Evolutionary conservation across 2,329 filamentous ascomycete species (phyloP), one percentile per base, ranked within the genome.

Genomic region (Fusarium heterosporum): DNA sequence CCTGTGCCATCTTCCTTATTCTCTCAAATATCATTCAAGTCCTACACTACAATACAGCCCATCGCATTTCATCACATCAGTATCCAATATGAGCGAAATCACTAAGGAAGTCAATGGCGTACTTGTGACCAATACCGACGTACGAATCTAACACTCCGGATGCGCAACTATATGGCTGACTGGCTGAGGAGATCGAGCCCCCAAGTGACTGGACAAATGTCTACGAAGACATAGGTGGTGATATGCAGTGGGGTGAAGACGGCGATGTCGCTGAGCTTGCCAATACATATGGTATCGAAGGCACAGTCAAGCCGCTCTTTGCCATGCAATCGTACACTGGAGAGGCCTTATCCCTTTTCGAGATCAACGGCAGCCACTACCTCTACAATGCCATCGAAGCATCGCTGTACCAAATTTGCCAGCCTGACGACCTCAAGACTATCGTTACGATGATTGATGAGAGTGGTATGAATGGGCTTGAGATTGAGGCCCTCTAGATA

Each of bases 41-140:
- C 14, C 29, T 40, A 17, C 6, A 40, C 13, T n/a, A 10, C 0
- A 40, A 8, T 6, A 29, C 4, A 25, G 12, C 4, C 8, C 6
- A 30, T 13, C 14, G 30, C 9, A 6, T 8, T 13, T 39, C 7
- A 5, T 25, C 14, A 40, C 9, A 17, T 26, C 14, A 42, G 22
- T 6, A n/a, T 14, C 40, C 40, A 40, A 32, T 3, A 50, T 40
- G 36, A 30, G 14, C 17, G 9, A 32, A n/a, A 50, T 13, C 2
- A 14, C 40, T 6, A 50, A 50, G 17, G 36, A 25, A 2, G 47
- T 50, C 2, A 14, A 50, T 2, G 47, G 47, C 17, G 30, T 9
- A 40, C 14, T 50, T 12, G 36, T 50, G 36, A 40, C 36, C 36
- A 50, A 50, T 22, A 50, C 47, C 36, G 36, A 50, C 40, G 47